Evolutionary conservation across 2,329 filamentous ascomycete genomes (phyloP), one percentile per base, ranked within the genome.

Genomic region (Botrytis hyacinthi): DNA sequence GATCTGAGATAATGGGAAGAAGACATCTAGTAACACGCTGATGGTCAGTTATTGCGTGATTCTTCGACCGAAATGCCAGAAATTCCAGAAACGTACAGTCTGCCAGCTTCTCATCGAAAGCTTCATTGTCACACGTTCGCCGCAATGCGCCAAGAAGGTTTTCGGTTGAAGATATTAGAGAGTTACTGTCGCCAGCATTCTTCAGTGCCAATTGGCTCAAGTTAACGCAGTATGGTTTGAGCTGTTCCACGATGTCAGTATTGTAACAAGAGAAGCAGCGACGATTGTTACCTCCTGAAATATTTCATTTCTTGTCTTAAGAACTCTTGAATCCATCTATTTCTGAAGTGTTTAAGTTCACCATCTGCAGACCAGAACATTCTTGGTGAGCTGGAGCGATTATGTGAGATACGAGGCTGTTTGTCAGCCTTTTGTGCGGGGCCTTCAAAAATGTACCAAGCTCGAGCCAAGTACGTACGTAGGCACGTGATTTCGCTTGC

Each of bases 1-100:
- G 57, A 98, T 89, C 78, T 96, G 92, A 0, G 93, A 94, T 0
- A 99, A 85, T 0, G 96, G 96, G 76, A 98, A 97, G 85, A 98
- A 98, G 79, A 93, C 88, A 85, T 98, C 71, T 73, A 16, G 18
- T n/a, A 63, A 32, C 48, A 44, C 40, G 57, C 20, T 44, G 37
- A 29, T 42, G 1, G 48, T 69, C n/a, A 69, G 66, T 44, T 12
- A 16, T 57, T 57, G 18, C 29, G n/a, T n/a, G 14, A 20, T 8
- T 29, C 35, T 8, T n/a, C 6, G 26, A 22, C n/a, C 54, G 29
- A 63, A 35, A 61, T 22, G 20, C 26, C 29, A 48, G 32, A 48
- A 14, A 9, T 12, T 48, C 40, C 29, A n/a, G 97, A 85, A 98
- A 98, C 80, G 92, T 88, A 85, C 98, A 99, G 84, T 98, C 95